phyloP scores from a whole-genome alignment of 2,329 filamentous ascomycete genomes.

The Eutypa lata region DNA sequence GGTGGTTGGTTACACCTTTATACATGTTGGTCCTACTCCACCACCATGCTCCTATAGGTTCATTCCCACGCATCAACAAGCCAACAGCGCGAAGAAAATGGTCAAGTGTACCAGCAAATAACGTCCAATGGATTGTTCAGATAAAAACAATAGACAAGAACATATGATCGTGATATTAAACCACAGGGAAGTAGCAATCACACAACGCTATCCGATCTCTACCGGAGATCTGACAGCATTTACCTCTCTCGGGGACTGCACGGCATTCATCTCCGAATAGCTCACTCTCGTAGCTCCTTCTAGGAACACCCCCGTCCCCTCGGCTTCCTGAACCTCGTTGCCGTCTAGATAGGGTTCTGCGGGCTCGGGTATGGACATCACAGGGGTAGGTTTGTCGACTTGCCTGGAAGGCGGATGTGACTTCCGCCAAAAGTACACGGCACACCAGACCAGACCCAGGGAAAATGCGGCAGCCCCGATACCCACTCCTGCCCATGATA shows the following conservation, averaged over 20 bases:
- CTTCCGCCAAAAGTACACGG: not conserved
- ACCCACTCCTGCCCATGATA: not conserved
- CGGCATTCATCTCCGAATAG: not conserved
- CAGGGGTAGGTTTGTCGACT: not conserved
- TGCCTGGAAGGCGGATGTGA: not conserved
- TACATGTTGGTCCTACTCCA: no score
- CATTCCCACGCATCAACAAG: no score
- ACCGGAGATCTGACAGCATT: not conserved
- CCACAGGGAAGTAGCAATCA: no score
- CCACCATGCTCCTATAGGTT: no score
- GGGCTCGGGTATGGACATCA: not conserved
- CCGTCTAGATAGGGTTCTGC: not conserved
- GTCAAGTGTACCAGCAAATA: no score
- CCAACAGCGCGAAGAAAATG: no score
- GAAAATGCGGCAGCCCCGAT: not conserved
- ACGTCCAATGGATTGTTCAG: no score
- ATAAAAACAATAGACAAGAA: no score
- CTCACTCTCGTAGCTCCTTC: not conserved
- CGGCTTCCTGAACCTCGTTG: not conserved
- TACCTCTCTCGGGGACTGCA: not conserved
- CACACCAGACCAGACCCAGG: not conserved
- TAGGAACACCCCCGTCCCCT: not conserved
- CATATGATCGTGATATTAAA: no score
- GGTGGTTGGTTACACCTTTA: no score
- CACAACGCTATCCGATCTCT: not conserved